These are phyloP conservation scores for Phytophthora parvispora DNA, from an alignment of 352 stramenopile species.

Conservation along the genomic window DNA sequence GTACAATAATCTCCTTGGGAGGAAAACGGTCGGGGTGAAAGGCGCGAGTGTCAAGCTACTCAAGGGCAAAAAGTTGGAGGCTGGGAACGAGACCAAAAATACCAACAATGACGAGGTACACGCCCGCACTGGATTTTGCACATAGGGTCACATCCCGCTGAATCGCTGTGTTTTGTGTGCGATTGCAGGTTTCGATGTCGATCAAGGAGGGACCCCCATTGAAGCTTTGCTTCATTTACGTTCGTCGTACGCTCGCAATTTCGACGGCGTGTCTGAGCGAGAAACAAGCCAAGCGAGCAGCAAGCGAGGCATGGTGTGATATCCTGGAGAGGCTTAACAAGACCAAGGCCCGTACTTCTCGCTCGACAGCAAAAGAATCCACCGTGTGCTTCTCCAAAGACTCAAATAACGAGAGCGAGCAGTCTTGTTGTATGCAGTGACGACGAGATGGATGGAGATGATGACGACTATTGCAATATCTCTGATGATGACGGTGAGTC, in stretches of 20 bases:
- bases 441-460: background rate
- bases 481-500: background rate
- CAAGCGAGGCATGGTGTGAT: background rate
- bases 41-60: background rate
- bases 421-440: background rate
- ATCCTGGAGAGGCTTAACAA: background rate
- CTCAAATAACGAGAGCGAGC: background rate
- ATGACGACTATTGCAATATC: background rate
- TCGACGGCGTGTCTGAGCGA: background rate
- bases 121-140: background rate
- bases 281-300: background rate
- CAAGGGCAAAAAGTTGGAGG: background rate
- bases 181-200: background rate
- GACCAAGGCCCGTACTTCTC: background rate
- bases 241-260: background rate
- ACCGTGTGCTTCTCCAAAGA: background rate
- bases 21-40: background rate
- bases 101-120: background rate
- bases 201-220: background rate
- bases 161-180: too few relatives aligned
- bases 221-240: background rate
- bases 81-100: background rate
- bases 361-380: background rate
- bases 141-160: too few relatives aligned
- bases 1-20: background rate